Base-by-base conservation (phyloP, 2,329 filamentous ascomycete species). In the Ambrosiella xylebori region DNA sequence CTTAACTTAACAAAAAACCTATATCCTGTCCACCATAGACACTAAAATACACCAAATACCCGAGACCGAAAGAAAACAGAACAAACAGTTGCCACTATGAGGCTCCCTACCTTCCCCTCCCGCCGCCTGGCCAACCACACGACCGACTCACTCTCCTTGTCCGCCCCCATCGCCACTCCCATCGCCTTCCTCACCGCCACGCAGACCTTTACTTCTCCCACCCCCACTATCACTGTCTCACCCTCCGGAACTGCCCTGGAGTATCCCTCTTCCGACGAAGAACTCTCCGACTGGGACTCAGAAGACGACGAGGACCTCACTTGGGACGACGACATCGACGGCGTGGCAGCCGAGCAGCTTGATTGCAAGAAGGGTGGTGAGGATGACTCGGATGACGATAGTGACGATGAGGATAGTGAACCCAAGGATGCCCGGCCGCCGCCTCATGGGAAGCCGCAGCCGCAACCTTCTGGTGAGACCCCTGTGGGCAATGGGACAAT, bases 271-370 rank as follows among this genome's bases (percentile, higher is more conserved):
- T 11, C 38, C 12, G 51, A 57, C 17, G 52, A 54, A 7, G 56
- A 57, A 7, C 35, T 60, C 11, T 55, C 50, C 45, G 59, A 60
- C 35, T 57, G 59, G 55, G 59, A 57, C 19, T 60, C 59, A 11
- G 59, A 60, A 47, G 56, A 57, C 27, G 59, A 55, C 15, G 55
- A 45, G 37, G 38, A 58, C 27, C 54, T 60, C 3, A 56, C 38
- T 3, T 59, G 57, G 57, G 47, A 59, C 11, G 19, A 56, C 7
- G 47, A 36, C 27, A 19, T 58, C 7, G 57, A 56, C 45, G 47
- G 45, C 19, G 15, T 27, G 15, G 17, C n/a, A 13, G 44, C 53
- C 7, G 53, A 56, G 8, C 38, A 51, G 12, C 44, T 59, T 39
- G 27, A 19, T 45, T 57, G 59, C 54, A 27, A 4, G 27, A 27